phyloP scores from a whole-genome alignment of 805 yeast species.

The Ascoidea rubescens region DNA sequence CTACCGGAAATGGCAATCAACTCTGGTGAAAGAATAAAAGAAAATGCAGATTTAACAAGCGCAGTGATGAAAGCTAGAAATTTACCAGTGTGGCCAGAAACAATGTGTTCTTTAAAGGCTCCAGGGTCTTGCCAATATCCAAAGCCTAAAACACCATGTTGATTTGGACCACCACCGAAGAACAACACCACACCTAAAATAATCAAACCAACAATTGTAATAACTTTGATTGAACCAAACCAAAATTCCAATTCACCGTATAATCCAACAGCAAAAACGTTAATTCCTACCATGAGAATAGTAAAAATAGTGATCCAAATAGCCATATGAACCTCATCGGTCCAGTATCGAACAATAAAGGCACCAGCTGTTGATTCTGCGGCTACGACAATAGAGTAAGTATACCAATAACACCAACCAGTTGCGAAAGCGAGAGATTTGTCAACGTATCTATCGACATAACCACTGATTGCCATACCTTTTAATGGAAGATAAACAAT shows the following conservation, averaged over 20 bases:
- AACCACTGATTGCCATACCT: slow-evolving; percentile 54
- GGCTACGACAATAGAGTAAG: slow-evolving; percentile 69
- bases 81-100: slow-evolving; percentile 34
- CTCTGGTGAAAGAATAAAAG: slow-evolving; percentile 63
- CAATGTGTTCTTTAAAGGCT: slow-evolving; percentile 55
- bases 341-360: slow-evolving; percentile 44
- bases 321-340: slow-evolving; percentile 50
- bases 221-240: slow-evolving; percentile 52
- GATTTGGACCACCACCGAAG: slow-evolving; percentile 51
- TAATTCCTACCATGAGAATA: slow-evolving; percentile 35
- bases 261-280: slow-evolving; percentile 52
- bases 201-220: slow-evolving; percentile 58
- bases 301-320: slow-evolving; percentile 64
- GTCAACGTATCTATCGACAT: slow-evolving; percentile 49
- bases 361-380: slow-evolving; percentile 62
- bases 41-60: slow-evolving; percentile 61
- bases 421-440: slow-evolving; percentile 61
- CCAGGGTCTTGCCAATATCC: slow-evolving; percentile 76
- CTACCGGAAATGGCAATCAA: slow-evolving; percentile 54
- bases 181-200: slow-evolving; percentile 57
- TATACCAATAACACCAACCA: slow-evolving; percentile 65
- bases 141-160: slow-evolving; percentile 49
- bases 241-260: slow-evolving; percentile 72
- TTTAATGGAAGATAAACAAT: slow-evolving; percentile 63
- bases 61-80: slow-evolving; percentile 61